A percentile compares a stretch with the other conserved stretches of the same genome.
Conservation (phyloP, 495 filamentous ascomycete genomes). For the Neurospora tetrasperma region DNA sequence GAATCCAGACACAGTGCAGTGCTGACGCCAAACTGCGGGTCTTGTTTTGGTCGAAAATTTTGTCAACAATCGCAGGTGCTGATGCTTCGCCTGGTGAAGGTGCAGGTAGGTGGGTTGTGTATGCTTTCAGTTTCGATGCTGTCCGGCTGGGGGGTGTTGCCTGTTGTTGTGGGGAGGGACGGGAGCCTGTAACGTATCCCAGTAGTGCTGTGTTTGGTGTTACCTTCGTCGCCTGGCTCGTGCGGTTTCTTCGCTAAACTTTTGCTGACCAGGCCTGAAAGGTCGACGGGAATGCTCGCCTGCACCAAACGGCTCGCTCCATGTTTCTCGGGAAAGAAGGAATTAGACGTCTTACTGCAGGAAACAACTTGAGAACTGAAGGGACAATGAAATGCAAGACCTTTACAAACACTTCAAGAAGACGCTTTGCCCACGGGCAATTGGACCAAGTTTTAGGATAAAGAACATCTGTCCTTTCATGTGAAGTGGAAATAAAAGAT, state of each 20-base stretch:
- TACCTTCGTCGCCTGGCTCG: neutral
- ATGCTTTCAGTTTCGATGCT: neutral
- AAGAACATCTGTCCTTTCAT: neutral
- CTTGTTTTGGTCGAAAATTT: slow-evolving; percentile 19
- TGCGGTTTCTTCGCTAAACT: neutral
- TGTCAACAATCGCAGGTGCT: slow-evolving; percentile 25
- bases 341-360: neutral
- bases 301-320: neutral
- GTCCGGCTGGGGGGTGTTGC: neutral
- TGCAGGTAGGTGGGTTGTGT: neutral
- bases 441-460: neutral
- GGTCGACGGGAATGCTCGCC: neutral
- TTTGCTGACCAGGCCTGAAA: neutral
- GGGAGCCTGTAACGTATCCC: neutral
- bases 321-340: neutral
- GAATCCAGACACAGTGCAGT: neutral
- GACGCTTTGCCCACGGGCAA: neutral
- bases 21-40: neutral
- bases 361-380: neutral
- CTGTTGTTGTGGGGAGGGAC: neutral
- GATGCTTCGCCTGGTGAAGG: slow-evolving; percentile 4
- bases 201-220: neutral
- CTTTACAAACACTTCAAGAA: neutral
- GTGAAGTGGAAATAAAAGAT: neutral
- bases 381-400: neutral